Evolutionary conservation across 768 basidiomycete species (phyloP).

Genomic region (Hortiboletus flavorubellus): DNA sequence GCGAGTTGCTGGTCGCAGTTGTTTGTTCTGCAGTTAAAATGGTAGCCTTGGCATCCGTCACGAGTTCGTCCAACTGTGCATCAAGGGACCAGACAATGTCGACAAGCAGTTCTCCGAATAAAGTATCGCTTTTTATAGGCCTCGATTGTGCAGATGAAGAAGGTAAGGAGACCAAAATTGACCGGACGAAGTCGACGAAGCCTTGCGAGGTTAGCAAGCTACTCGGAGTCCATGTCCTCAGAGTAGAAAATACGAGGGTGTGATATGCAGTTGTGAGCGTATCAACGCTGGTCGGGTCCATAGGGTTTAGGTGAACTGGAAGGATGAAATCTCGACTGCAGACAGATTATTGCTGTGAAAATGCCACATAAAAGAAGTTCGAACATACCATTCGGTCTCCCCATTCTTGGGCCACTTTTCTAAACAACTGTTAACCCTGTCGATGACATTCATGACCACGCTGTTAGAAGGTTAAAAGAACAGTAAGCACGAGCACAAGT

Average conservation of each 20-base stretch:
- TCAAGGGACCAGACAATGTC: conserved; percentile 84
- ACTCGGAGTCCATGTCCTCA: conserved; percentile 54
- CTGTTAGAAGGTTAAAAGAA: conserved; percentile 7
- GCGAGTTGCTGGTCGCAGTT: conserved; percentile 20
- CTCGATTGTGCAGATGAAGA: conserved; percentile 50
- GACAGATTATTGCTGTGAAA: conserved; percentile 12
- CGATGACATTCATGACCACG: conserved; percentile 56
- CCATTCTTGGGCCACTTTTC: conserved; percentile 57
- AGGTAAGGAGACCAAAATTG: conserved; percentile 57
- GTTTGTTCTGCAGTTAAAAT: conserved; percentile 32
- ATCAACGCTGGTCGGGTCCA: conserved; percentile 50
- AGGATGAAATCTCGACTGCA: conserved; percentile 60
- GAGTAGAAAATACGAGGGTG: conserved; percentile 56
- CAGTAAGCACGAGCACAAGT: conserved; percentile 15
- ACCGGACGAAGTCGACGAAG: conserved; percentile 63
- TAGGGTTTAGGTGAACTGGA: conserved; percentile 56
- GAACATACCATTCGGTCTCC: conserved; percentile 57
- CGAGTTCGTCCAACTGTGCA: conserved; percentile 67
- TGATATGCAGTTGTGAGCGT: conserved; percentile 66
- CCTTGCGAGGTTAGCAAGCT: conserved; percentile 44
- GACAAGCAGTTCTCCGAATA: conserved; percentile 68
- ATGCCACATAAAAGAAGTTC: conserved; percentile 14
- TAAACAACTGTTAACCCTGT: conserved; percentile 47
- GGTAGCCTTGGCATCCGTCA: conserved; percentile 50
- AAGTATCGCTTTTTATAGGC: conserved; percentile 38